These are phyloP conservation scores for Fonsecaea erecta DNA, from an alignment of 2,329 filamentous ascomycete genomes.

Conservation along the genomic window DNA sequence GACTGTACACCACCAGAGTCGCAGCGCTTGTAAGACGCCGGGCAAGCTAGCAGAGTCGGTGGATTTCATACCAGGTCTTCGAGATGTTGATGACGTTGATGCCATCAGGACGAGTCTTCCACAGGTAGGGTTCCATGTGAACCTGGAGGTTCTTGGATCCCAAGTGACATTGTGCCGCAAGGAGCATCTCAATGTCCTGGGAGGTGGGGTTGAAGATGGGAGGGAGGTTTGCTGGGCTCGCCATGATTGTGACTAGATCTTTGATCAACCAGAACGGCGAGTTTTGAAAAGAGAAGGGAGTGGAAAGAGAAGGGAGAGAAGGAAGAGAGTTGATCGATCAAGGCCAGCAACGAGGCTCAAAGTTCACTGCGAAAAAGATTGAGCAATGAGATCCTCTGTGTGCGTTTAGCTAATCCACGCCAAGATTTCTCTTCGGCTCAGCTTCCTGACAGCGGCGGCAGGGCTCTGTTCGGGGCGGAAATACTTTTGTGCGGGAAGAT, in stretches of 20 bases:
- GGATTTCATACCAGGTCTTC: slow-evolving; percentile 87
- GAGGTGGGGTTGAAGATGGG: slow-evolving; percentile 94
- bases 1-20: not conserved
- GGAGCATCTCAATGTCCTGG: slow-evolving; percentile 99
- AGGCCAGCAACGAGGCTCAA: not conserved
- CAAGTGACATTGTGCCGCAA: slow-evolving; percentile 94
- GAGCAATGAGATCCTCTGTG: slow-evolving; percentile 1
- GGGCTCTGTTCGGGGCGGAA: slow-evolving; percentile 15
- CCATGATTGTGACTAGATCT: slow-evolving; percentile 53
- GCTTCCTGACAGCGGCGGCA: not conserved
- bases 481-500: slow-evolving; percentile 24
- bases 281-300: slow-evolving; percentile 45
- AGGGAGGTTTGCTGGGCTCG: slow-evolving; percentile 90
- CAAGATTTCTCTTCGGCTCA: slow-evolving; percentile 17
- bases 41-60: not conserved
- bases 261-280: slow-evolving; percentile 52
- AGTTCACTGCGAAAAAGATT: not conserved
- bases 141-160: slow-evolving; percentile 99
- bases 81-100: slow-evolving; percentile 99
- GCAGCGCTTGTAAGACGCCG: not conserved
- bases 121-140: slow-evolving; percentile 99
- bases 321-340: not conserved
- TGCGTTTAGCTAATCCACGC: slow-evolving; percentile 8
- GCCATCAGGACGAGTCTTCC: slow-evolving; percentile 98
- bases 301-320: slow-evolving; percentile 43